Percentiles rank a stretch among this genome's conserved stretches.
Evolutionary conservation across 2,329 filamentous ascomycete genomes (phyloP).

Genomic region (Davidsoniella virescens): DNA sequence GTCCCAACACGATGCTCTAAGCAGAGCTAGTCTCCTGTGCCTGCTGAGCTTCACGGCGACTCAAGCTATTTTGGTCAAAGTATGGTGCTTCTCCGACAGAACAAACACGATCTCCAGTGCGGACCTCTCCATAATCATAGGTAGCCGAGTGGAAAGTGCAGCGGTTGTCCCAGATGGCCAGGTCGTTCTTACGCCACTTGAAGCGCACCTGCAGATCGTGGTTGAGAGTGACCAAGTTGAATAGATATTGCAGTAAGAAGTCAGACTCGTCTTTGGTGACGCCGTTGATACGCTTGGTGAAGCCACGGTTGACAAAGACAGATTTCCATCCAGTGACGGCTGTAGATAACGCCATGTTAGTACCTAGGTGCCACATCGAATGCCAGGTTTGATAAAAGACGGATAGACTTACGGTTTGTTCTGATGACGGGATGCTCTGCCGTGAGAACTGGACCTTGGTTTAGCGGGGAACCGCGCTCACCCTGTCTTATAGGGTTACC

Average conservation of each 20-base stretch:
- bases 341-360: neutral
- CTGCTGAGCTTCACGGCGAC: slow-evolving; percentile 14
- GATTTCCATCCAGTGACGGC: slow-evolving; percentile 41
- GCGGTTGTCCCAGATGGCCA: slow-evolving; percentile 20
- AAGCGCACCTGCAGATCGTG: slow-evolving; percentile 41
- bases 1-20: neutral
- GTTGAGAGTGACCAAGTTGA: slow-evolving; percentile 34
- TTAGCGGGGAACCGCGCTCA: slow-evolving; percentile 37
- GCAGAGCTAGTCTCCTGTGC: neutral
- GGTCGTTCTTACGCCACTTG: slow-evolving; percentile 35
- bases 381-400: neutral
- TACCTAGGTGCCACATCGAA: neutral
- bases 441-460: slow-evolving; percentile 34
- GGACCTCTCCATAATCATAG: slow-evolving; percentile 36
- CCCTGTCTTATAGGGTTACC: slow-evolving; percentile 29
- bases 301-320: slow-evolving; percentile 33
- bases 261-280: slow-evolving; percentile 38
- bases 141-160: slow-evolving; percentile 41
- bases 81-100: slow-evolving; percentile 38
- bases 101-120: slow-evolving; percentile 35
- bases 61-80: slow-evolving; percentile 32
- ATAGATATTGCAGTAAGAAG: slow-evolving; percentile 30
- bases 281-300: slow-evolving; percentile 38
- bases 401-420: slow-evolving; percentile 30
- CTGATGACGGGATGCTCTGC: slow-evolving; percentile 38